phyloP scores from a whole-genome alignment of 768 basidiomycete genomes.

The Stropharia rugosoannulata region DNA sequence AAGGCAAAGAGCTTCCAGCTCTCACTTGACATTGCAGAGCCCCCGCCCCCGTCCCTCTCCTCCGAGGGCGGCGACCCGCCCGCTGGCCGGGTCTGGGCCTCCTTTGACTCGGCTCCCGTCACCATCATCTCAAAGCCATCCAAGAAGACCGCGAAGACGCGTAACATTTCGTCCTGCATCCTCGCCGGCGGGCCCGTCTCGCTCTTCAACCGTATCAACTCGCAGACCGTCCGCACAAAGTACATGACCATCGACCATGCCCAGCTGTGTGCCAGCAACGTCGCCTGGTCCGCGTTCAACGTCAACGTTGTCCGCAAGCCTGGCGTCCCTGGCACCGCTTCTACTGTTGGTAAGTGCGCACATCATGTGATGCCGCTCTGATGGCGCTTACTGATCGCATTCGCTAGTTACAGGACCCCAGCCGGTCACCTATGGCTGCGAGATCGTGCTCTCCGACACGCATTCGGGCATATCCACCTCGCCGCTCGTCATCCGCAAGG shows the following conservation, averaged over 20 bases:
- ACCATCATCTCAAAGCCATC: conserved; percentile 97
- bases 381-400: conserved; percentile 17
- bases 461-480: conserved; percentile 85
- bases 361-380: conserved; percentile 49
- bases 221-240: conserved; percentile 95
- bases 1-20: conserved; percentile 91
- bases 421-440: conserved; percentile 90
- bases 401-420: conserved; percentile 61
- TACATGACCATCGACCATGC: conserved; percentile 93
- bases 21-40: conserved; percentile 82
- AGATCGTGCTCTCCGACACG: conserved; percentile 82
- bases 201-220: conserved; percentile 95
- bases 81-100: conserved; percentile 79
- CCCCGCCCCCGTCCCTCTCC: conserved; percentile 50
- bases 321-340: conserved; percentile 49
- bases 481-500: conserved; percentile 86
- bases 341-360: conserved; percentile 53
- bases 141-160: conserved; percentile 95
- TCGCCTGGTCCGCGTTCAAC: conserved; percentile 92
- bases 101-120: conserved; percentile 89
- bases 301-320: conserved; percentile 84
- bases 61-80: conserved; percentile 45
- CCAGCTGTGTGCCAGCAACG: conserved; percentile 84
- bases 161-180: conserved; percentile 89
- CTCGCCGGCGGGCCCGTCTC: conserved; percentile 87